phyloP scores from a whole-genome alignment of 257 asterid genomes.

The Paraleonurus japonicus region DNA sequence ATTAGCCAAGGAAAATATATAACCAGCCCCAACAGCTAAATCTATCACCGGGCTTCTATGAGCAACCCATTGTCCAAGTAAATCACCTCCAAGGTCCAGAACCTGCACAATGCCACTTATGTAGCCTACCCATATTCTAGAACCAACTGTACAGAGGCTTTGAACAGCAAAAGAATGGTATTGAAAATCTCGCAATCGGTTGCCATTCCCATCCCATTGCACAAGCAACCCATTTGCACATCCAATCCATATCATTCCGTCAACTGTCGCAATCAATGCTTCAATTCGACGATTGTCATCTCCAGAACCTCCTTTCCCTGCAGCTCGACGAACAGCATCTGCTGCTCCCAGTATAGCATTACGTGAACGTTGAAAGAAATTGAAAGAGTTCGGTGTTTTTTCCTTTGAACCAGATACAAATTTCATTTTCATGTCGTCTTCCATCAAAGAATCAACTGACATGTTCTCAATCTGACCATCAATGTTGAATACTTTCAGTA shows the following conservation, averaged over 20 bases:
- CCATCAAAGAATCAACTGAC: slow-evolving; percentile 57
- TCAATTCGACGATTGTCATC: slow-evolving; percentile 87
- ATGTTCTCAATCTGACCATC: slow-evolving; percentile 90
- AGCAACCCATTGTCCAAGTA: slow-evolving; percentile 87
- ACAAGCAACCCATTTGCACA: slow-evolving; percentile 86
- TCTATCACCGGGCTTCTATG: slow-evolving; percentile 76
- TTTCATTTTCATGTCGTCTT: slow-evolving; percentile 71
- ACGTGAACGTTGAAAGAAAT: slow-evolving; percentile 96
- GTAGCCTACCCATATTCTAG: slow-evolving; percentile 89
- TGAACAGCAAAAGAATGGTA: slow-evolving; percentile 69
- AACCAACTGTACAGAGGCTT: slow-evolving; percentile 68
- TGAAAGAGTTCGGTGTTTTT: slow-evolving; percentile 60
- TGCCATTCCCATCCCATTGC: slow-evolving; percentile 92
- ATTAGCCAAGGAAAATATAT: slow-evolving; percentile 73
- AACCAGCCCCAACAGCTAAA: slow-evolving; percentile 68
- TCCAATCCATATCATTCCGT: slow-evolving; percentile 92
- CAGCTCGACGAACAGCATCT: slow-evolving; percentile 96
- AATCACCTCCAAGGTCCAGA: slow-evolving; percentile 77
- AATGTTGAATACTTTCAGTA: slow-evolving; percentile 71
- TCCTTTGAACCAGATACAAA: slow-evolving; percentile 55
- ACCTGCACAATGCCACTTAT: slow-evolving; percentile 80
- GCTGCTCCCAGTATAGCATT: slow-evolving; percentile 97
- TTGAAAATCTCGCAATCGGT: slow-evolving; percentile 69
- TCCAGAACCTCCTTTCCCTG: slow-evolving; percentile 73
- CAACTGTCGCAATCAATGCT: slow-evolving; percentile 62